Base-by-base conservation (phyloP, 2,329 filamentous ascomycete genomes). In the Xylariaceae sp. region DNA sequence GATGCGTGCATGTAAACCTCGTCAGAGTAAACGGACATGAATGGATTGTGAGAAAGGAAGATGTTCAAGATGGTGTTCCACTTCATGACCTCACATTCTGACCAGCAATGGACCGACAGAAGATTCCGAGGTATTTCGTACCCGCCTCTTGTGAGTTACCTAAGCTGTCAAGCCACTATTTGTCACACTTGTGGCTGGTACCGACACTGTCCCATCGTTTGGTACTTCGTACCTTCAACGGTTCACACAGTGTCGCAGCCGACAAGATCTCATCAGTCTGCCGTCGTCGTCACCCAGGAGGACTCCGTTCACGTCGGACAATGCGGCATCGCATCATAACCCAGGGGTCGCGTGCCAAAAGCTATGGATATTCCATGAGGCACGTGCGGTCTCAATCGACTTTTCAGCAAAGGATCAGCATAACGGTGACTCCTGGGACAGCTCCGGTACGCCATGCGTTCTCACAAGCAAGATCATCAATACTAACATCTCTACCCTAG, bases 271-370 rank as follows among this genome's bases (percentile, higher is more conserved):
- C 23, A 30, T 30, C n/a, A 13, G 37, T 42, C 37, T 8, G 7
- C 5, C 5, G 37, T 13, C 37, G 11, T 42, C 11, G 37, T 42
- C 8, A 42, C 8, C 37, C 37, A 30, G 23, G 23, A 30, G 23
- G 23, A 30, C 53, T n/a, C 11, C 15, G 50, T 3, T 50, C 30
- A 47, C 48, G 47, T 52, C 17, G 50, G 64, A 64, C 53, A 52
- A 71, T 71, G 68, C 59, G 56, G 51, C 62, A 63, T 61, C 62
- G 51, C 55, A 47, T 67, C 4, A 45, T 64, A 30, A 61, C 37
- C 13, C 55, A 37, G 49, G n/a, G 52, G 47, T 15, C 61, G 42
- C 53, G 59, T 55, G 50, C 57, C 49, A 53, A 47, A 35, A 44
- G 10, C 13, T 17, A 56, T 59, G 49, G 48, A 15, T 54, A 56